These are phyloP conservation scores for Jimgerdemannia flammicorona DNA, from an alignment of 192 early-diverging fungal species.

Conservation along the genomic window DNA sequence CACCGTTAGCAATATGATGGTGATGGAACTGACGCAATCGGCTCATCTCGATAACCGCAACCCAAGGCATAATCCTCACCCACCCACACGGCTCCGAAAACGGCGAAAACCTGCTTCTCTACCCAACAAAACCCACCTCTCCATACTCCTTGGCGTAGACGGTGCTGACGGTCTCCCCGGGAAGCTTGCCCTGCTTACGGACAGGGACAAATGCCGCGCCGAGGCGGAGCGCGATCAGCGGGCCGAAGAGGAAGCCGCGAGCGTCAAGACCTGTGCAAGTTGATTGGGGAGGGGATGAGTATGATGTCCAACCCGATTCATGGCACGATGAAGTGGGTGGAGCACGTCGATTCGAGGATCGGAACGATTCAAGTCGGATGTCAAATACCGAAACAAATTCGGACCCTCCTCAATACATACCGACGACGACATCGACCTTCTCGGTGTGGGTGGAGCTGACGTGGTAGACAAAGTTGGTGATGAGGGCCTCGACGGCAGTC, in stretches of 20 bases:
- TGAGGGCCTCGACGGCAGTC: constrained; percentile 84
- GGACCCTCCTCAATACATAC: constrained; percentile 30
- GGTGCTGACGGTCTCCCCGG: constrained; percentile 67
- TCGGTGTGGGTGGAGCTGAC: constrained; percentile 54
- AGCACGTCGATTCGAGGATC: background rate
- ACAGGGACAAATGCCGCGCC: constrained; percentile 91
- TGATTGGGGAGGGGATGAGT: too few relatives aligned
- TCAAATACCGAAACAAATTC: background rate
- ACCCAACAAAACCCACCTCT: constrained; percentile 35
- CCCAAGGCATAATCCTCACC: background rate
- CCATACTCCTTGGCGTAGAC: constrained; percentile 96
- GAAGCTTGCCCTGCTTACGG: constrained; percentile 95
- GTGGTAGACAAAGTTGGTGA: constrained; percentile 84
- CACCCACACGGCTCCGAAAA: background rate
- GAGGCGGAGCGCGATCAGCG: constrained; percentile 84
- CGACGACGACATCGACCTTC: constrained; percentile 88
- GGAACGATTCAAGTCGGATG: background rate
- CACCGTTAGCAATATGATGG: background rate
- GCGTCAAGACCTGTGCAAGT: constrained; percentile 75
- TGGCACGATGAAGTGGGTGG: too few relatives aligned
- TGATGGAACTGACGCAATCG: too few relatives aligned
- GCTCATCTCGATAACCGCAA: background rate
- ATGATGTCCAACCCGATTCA: too few relatives aligned
- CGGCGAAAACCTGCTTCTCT: background rate
- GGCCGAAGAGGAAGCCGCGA: constrained; percentile 96